These are phyloP conservation scores for Lentinula boryana DNA, from an alignment of 768 basidiomycete genomes.

Conservation along the genomic window DNA sequence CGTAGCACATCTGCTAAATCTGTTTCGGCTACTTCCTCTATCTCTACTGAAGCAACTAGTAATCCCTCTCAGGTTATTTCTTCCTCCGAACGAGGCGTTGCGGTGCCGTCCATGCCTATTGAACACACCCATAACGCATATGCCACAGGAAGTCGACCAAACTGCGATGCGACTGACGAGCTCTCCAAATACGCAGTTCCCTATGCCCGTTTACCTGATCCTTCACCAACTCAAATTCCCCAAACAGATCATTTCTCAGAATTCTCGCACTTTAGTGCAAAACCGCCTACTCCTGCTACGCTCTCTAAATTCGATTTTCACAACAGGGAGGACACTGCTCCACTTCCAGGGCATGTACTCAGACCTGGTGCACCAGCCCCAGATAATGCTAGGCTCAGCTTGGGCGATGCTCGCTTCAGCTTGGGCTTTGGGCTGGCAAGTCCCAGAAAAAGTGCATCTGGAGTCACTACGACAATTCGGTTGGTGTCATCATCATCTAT, in stretches of 20 bases:
- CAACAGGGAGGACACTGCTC: constrained; percentile 29
- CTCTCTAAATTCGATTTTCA: constrained; percentile 19
- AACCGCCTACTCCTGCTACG: constrained; percentile 9
- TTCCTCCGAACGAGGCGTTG: neutral
- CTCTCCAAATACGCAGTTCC: constrained; percentile 35
- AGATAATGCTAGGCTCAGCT: constrained; percentile 52
- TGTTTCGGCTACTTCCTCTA: constrained; percentile 7
- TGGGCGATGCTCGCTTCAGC: constrained; percentile 25
- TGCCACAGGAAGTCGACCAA: neutral
- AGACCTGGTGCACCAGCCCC: constrained; percentile 61
- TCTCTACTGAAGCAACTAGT: neutral
- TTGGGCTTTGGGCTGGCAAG: constrained; percentile 30
- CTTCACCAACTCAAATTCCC: constrained; percentile 25
- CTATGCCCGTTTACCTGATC: constrained; percentile 32
- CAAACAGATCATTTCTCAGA: constrained; percentile 47
- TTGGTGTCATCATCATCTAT: constrained; percentile 29
- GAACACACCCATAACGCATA: neutral
- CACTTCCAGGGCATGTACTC: constrained; percentile 54
- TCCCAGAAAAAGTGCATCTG: constrained; percentile 27
- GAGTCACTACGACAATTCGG: constrained; percentile 47
- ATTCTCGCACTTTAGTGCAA: constrained; percentile 24
- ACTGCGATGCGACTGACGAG: constrained; percentile 13
- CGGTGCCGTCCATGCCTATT: neutral
- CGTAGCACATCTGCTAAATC: constrained; percentile 34
- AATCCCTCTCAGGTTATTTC: neutral